Evolutionary conservation across 2,329 filamentous ascomycete species (phyloP).

Genomic region (Boeremia exigua): DNA sequence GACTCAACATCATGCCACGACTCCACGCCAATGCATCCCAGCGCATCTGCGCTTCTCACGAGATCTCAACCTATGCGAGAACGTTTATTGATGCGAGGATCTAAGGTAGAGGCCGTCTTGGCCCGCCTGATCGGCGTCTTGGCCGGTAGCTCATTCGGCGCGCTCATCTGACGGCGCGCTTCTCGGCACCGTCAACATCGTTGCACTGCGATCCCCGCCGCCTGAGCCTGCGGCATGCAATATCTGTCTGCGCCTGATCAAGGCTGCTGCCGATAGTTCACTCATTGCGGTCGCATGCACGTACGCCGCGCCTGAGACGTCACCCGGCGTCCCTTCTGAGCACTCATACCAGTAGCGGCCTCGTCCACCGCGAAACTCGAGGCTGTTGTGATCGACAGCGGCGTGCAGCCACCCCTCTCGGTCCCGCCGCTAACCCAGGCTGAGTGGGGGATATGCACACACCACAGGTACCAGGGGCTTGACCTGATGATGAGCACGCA

Average conservation of each 20-base stretch:
- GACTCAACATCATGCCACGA: neutral
- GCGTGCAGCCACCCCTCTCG: constrained; percentile 32
- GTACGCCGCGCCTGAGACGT: constrained; percentile 3
- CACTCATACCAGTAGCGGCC: neutral
- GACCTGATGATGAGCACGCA: constrained; percentile 21
- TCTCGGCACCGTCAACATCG: constrained; percentile 21
- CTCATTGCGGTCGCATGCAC: constrained; percentile 2
- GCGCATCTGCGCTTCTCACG: neutral
- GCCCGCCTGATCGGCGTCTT: constrained; percentile 8
- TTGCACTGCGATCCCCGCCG: constrained; percentile 20
- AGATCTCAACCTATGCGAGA: constrained; percentile 13
- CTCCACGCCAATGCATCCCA: neutral
- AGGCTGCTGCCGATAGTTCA: neutral
- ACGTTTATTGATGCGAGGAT: constrained; percentile 5
- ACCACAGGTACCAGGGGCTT: constrained; percentile 23
- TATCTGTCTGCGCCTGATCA: neutral
- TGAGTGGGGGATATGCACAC: constrained; percentile 29
- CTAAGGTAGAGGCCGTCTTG: too few relatives aligned
- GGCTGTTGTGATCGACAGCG: constrained; percentile 31
- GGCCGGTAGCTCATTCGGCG: constrained; percentile 11
- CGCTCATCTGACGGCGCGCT: constrained; percentile 27
- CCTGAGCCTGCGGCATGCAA: neutral
- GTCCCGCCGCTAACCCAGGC: constrained; percentile 33
- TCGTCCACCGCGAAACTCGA: neutral
- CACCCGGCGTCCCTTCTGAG: constrained; percentile 21